Evolutionary conservation across 306 rosid genomes (phyloP).

Genomic region (Prunus mume): DNA sequence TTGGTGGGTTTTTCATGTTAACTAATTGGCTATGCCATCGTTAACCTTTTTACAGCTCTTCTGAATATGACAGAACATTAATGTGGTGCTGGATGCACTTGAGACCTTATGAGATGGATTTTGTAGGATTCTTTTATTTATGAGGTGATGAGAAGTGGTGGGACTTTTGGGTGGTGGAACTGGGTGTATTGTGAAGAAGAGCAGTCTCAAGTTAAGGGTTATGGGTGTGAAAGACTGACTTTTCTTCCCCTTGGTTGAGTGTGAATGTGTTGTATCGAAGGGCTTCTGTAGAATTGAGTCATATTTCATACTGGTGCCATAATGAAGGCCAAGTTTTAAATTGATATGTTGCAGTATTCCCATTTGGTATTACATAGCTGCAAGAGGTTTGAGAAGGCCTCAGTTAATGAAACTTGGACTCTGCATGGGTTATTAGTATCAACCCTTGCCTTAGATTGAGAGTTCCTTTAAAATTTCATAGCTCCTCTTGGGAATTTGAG

Average conservation of each 20-base stretch:
- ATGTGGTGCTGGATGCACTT: background rate
- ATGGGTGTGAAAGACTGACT: background rate
- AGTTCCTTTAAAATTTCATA: background rate
- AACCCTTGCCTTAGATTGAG: background rate
- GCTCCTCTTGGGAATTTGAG: background rate
- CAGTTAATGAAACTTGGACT: background rate
- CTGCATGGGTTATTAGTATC: background rate
- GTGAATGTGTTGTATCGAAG: background rate
- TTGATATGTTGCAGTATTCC: background rate
- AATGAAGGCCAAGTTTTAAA: background rate
- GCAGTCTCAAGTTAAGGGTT: background rate
- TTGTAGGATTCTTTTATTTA: background rate
- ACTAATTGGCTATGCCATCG: background rate
- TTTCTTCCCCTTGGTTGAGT: background rate
- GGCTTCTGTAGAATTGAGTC: background rate
- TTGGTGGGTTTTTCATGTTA: background rate
- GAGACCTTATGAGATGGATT: background rate
- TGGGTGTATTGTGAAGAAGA: conserved; percentile 1
- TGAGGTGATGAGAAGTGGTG: background rate
- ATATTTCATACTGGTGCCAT: background rate
- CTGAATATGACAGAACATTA: background rate
- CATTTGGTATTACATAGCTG: background rate
- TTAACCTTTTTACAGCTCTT: background rate
- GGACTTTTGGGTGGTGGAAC: background rate
- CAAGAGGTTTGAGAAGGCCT: conserved; percentile 2